phyloP scores from a whole-genome alignment of 345 rosid species.

The Populus deltoides region DNA sequence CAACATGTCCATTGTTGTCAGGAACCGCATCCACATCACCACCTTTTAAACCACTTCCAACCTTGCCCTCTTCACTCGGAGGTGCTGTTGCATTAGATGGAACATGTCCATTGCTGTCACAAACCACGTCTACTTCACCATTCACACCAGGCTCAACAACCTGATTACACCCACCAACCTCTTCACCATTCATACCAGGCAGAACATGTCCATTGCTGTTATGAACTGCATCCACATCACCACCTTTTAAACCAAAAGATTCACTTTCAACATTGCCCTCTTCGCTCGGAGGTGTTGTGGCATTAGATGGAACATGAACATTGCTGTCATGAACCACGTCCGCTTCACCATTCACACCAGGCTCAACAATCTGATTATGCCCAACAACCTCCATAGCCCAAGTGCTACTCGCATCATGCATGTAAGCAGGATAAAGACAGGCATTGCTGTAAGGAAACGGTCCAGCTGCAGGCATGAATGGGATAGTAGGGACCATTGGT shows the following conservation, averaged over 20 bases:
- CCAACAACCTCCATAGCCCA: conserved; percentile 9
- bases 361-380: neutral
- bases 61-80: conserved; percentile 24
- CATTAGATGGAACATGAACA: conserved; percentile 20
- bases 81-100: conserved; percentile 18
- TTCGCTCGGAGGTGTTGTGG: conserved; percentile 17
- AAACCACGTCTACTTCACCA: conserved; percentile 16
- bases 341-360: conserved; percentile 28
- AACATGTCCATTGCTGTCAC: conserved; percentile 18
- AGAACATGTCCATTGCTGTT: conserved; percentile 19
- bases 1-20: conserved; percentile 21
- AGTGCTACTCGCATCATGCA: conserved; percentile 31
- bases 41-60: conserved; percentile 21
- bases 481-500: conserved; percentile 30
- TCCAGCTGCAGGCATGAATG: conserved; percentile 35
- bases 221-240: neutral
- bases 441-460: conserved; percentile 29
- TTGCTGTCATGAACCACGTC: conserved; percentile 12
- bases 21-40: neutral
- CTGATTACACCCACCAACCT: neutral
- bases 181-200: too few relatives aligned
- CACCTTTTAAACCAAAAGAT: conserved; percentile 16
- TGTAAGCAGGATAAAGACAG: conserved; percentile 35
- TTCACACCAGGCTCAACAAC: conserved; percentile 17
- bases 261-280: conserved; percentile 24